Base-by-base conservation (phyloP, 75 land plant species). In the Larix kaempferi region DNA sequence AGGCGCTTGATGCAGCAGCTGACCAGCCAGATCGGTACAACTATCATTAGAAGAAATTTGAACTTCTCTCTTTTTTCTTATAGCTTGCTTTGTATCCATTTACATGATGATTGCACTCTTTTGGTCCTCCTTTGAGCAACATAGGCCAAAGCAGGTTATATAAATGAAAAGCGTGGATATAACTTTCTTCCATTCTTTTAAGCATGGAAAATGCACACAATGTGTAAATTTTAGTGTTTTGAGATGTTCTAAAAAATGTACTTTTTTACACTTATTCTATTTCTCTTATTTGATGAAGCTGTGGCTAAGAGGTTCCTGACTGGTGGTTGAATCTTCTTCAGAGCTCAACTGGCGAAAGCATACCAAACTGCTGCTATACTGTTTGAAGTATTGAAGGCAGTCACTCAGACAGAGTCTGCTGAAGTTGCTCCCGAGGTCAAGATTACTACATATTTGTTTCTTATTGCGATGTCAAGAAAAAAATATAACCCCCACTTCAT, bases 1-100 rank as follows among this genome's bases (percentile, higher is more conserved):
- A 85, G 73, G 94, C 97, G 49, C 89, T 96, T 14, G 94, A 92
- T 81, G 78, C 86, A 69, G 94, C 91, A 59, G 99, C 54, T 49
- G 54, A 96, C 74, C 96, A 96, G 58, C 87, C 91, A 14, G 99
- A 96, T 82, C 81, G 98, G 98, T 95, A 73, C 54, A 49, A 10
- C 54, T 10, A 49, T 49, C 54, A 49, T 49, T 49, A 49, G 54
- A 49, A 49, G 54, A 49, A 49, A 49, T 49, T 49, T 49, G 12
- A 10, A 10, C 54, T 10, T 44, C 6, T 44, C 49, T 49, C 54
- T 49, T 1, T 71, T 26, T 71, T 12, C 26, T 17, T 35, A 25
- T 17, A 71, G 35, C 17, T 23, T 14, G 35, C 73, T 71, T 17
- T 26, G 16, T 3, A 27, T 17, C 73, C 19, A 29, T 13, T 71